Evolutionary conservation across 306 rosid genomes (phyloP), one percentile per base, ranked within the genome.

Genomic region (Quercus engelmannii): DNA sequence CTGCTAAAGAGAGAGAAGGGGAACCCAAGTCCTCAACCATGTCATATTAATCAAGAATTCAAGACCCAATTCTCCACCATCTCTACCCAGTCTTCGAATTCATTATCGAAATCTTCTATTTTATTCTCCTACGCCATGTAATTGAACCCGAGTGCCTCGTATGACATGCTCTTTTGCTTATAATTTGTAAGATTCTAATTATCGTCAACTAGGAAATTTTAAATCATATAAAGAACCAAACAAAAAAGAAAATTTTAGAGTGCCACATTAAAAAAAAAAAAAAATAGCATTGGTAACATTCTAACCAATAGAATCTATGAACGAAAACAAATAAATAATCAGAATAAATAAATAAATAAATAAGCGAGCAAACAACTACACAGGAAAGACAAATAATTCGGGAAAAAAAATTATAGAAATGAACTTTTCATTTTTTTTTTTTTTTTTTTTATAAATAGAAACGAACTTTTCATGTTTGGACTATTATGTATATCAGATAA

Each of bases 91-190:
- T 85, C 92, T 2, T 86, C 90, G 57, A 81, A 58, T 46, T 87
- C 92, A 23, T 87, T 85, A 0, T 78, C 67, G 31, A 83, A 78
- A 85, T 88, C 84, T 28, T 77, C 86, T 83, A 87, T 69, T 75
- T 89, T 86, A 15, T 75, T 83, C 18, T 82, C 90, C 18, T 81
- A 87, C 13, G 81, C 92, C 89, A 86, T 81, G 82, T 73, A 85
- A 41, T 88, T 84, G 79, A 86, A 88, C 18, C 82, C 88, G 14
- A 78, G 71, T 69, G 74, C 78, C 72, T 82, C 73, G 70, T 69
- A 58, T 75, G 88, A 86, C 90, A 87, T 69, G 73, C 55, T 64
- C 76, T 87, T 26, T 71, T 81, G 83, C 80, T 73, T 20, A 55
- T 46, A 75, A 38, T 79, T 63, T 55, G 17, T 52, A 21, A 49